Evolutionary conservation across 345 rosid species (phyloP), one percentile per base, ranked within the genome.

Genomic region (Ailanthus altissimus): DNA sequence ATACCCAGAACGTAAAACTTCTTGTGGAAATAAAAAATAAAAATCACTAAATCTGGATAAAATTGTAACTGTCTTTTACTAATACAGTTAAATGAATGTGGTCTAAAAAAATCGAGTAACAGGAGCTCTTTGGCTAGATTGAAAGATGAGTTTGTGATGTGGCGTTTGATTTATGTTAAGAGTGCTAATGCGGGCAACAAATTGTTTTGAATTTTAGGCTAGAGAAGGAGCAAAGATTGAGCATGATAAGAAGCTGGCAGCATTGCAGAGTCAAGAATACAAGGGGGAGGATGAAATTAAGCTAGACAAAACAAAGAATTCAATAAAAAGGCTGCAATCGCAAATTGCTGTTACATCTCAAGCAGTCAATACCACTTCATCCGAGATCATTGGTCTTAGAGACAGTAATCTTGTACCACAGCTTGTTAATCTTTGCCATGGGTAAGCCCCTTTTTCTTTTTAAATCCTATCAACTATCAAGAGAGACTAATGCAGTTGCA

Each of bases 171-270:
- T 67, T 50, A 45, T 70, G 51, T n/a, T 20, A 13, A 57, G 65
- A 23, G 49, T 79, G 75, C 69, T 72, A 25, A 77, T 70, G 28
- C 7, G 25, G 61, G 66, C 65, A 14, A 15, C 16, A 21, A 62
- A 36, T 72, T 38, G 23, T 78, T 56, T 81, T 75, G 42, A 45
- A 18, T 75, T 80, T 67, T 78, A 93, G 99, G 90, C 82, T 53
- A 90, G 98, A 86, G 99, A 96, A 88, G 95, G 93, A 63, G 92
- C 82, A 25, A 96, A 90, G 87, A 96, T 96, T 83, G 98, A 87
- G 84, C 97, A 92, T 69, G 90, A 89, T 72, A 96, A 85, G 81
- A 96, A 96, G 90, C 86, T 96, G 51, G 79, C 97, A 4, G 84
- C 87, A 6, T 85, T 96, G 76, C 99, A 96, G 85, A 92, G 93